Evolutionary conservation across 192 early-diverging fungal genomes (phyloP).

Genomic region (Entomortierella lignicola): DNA sequence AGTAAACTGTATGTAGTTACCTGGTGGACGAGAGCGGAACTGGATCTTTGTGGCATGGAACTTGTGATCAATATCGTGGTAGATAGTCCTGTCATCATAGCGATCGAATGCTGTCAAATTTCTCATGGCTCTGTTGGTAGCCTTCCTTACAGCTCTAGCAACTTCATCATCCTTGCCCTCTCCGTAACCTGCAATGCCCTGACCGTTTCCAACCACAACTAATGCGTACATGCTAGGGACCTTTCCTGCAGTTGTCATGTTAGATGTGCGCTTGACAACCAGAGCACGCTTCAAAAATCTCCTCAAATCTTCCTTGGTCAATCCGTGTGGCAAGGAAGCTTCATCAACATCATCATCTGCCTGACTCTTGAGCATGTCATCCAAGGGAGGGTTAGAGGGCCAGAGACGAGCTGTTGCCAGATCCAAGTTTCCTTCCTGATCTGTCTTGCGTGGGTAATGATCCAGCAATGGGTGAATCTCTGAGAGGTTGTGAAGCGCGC

Average conservation of each 20-base stretch:
- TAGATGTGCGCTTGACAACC: constrained; percentile 79
- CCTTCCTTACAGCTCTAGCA: constrained; percentile 85
- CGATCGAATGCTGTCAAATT: constrained; percentile 85
- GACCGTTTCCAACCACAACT: constrained; percentile 95
- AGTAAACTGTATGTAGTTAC: constrained; percentile 58
- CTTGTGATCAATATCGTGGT: constrained; percentile 87
- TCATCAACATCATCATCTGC: constrained; percentile 49
- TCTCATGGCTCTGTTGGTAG: constrained; percentile 88
- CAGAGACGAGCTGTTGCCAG: constrained; percentile 31
- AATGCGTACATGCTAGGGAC: constrained; percentile 86
- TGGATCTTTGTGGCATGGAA: constrained; percentile 88
- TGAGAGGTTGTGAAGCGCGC: constrained; percentile 36
- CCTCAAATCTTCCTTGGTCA: constrained; percentile 65
- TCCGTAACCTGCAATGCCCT: constrained; percentile 92
- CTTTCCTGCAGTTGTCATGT: constrained; percentile 85
- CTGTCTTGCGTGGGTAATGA: constrained; percentile 44
- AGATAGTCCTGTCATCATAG: constrained; percentile 95
- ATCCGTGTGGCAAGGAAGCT: constrained; percentile 52
- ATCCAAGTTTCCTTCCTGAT: constrained; percentile 28
- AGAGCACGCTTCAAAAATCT: constrained; percentile 76
- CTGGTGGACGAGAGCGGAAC: constrained; percentile 87
- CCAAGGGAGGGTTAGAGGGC: constrained; percentile 40
- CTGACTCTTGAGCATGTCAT: constrained; percentile 51
- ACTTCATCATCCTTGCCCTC: constrained; percentile 89
- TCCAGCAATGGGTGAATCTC: constrained; percentile 51